Percentiles rank a stretch among this genome's conserved stretches.
These are phyloP conservation scores for Melaleuca alternifolia DNA, from an alignment of 345 rosid species.

Conservation along the genomic window DNA sequence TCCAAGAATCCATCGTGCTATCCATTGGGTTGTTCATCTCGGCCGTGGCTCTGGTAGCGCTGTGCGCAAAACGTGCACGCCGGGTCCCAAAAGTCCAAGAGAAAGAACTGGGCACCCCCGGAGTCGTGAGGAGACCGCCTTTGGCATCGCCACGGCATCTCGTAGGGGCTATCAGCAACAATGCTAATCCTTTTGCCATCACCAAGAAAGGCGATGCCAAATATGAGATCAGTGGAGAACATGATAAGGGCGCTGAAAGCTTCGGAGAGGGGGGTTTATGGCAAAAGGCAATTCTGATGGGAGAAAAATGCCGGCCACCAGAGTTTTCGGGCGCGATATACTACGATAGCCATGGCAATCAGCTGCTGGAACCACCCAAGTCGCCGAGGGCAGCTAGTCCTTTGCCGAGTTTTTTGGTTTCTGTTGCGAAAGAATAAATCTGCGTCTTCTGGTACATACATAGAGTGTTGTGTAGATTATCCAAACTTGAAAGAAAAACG, in stretches of 20 bases:
- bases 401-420: constrained; percentile 7
- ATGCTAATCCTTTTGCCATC: background rate
- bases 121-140: background rate
- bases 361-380: constrained; percentile 13
- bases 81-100: background rate
- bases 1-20: background rate
- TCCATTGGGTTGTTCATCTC: constrained; percentile 9
- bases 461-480: background rate
- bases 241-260: background rate
- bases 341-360: constrained; percentile 26
- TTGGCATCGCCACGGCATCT: constrained; percentile 4
- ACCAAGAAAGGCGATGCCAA: background rate
- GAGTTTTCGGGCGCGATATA: constrained; percentile 37
- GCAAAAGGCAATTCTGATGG: constrained; percentile 37
- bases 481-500: background rate
- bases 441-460: constrained; percentile 1
- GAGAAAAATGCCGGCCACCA: constrained; percentile 33
- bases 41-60: constrained; percentile 5
- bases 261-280: constrained; percentile 37
- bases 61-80: constrained; percentile 9
- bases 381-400: constrained; percentile 29
- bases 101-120: background rate
- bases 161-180: background rate
- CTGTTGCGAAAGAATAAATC: background rate
- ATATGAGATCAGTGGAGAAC: background rate